Evolutionary conservation across 1,284 basidiomycete species (phyloP).

Genomic region (Trichosporon inkin): DNA sequence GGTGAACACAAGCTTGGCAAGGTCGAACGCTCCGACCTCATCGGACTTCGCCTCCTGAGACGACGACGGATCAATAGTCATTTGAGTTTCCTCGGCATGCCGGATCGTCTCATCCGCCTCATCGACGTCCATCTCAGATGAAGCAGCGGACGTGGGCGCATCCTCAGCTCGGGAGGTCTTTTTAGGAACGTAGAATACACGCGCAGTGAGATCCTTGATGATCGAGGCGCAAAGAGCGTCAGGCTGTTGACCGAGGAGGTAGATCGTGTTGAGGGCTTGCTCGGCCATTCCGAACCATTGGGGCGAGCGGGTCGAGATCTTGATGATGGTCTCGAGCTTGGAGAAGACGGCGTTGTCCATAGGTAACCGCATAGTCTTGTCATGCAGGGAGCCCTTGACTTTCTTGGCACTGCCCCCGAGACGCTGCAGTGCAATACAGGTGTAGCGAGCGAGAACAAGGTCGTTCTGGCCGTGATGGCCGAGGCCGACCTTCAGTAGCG

Average conservation of each 20-base stretch:
- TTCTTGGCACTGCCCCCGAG: conserved; percentile 94
- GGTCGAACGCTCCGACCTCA: conserved; percentile 71
- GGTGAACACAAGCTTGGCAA: conserved; percentile 87
- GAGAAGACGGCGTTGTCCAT: conserved; percentile 86
- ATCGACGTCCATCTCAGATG: conserved; percentile 8
- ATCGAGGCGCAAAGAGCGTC: conserved; percentile 77
- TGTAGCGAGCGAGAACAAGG: conserved; percentile 84
- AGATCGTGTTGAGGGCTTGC: conserved; percentile 94
- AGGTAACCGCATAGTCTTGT: conserved; percentile 79
- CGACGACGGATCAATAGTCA: not conserved
- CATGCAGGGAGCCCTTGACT: conserved; percentile 89
- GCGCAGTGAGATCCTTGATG: conserved; percentile 71
- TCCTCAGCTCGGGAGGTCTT: not conserved
- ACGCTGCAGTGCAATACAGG: conserved; percentile 86
- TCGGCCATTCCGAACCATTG: conserved; percentile 94
- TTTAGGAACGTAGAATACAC: conserved; percentile 58
- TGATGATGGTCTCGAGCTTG: conserved; percentile 72
- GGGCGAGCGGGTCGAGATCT: conserved; percentile 71
- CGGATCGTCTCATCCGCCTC: conserved; percentile 10
- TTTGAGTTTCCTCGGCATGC: not conserved
- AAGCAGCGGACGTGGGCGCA: not conserved
- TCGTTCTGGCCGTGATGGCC: conserved; percentile 83
- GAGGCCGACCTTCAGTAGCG: conserved; percentile 81
- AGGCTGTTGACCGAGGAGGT: conserved; percentile 88
- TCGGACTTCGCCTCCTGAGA: conserved; percentile 47